Conservation (phyloP, 2,329 filamentous ascomycete genomes). For the Rosellinia necatrix region DNA sequence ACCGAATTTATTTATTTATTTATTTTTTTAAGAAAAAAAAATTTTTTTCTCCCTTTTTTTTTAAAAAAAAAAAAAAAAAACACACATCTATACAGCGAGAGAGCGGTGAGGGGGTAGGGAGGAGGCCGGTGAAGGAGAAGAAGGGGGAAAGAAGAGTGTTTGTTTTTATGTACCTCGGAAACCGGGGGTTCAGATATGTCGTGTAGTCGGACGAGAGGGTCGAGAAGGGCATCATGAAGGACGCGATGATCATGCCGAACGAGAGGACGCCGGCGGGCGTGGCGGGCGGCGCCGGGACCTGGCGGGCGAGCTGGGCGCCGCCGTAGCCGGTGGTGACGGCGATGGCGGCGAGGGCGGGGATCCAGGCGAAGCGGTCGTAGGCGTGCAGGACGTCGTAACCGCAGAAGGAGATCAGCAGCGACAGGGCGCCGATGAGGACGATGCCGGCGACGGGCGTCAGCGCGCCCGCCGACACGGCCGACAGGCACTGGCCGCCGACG, state of each 20-base stretch:
- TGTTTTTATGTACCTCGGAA: no score
- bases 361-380: conserved; percentile 63
- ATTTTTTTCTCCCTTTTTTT: no score
- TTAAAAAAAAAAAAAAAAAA: no score
- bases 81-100: no score
- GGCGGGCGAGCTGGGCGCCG: conserved; percentile 15
- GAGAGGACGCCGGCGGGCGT: conserved; percentile 8
- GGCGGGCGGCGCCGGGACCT: background rate
- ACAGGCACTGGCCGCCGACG: conserved; percentile 63
- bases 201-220: conserved; percentile 63
- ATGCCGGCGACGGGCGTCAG: conserved; percentile 62
- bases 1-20: no score
- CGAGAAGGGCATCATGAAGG: conserved; percentile 50
- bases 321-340: conserved; percentile 44
- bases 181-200: conserved; percentile 64
- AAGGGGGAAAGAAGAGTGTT: no score
- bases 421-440: conserved; percentile 61
- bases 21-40: no score
- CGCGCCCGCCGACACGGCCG: conserved; percentile 54
- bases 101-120: no score
- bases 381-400: conserved; percentile 62
- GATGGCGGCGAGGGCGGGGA: conserved; percentile 59
- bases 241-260: conserved; percentile 18
- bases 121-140: no score
- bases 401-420: conserved; percentile 64